Conservation (phyloP, 2,329 filamentous ascomycete genomes). For the Hymenoscyphus fructigenus region DNA sequence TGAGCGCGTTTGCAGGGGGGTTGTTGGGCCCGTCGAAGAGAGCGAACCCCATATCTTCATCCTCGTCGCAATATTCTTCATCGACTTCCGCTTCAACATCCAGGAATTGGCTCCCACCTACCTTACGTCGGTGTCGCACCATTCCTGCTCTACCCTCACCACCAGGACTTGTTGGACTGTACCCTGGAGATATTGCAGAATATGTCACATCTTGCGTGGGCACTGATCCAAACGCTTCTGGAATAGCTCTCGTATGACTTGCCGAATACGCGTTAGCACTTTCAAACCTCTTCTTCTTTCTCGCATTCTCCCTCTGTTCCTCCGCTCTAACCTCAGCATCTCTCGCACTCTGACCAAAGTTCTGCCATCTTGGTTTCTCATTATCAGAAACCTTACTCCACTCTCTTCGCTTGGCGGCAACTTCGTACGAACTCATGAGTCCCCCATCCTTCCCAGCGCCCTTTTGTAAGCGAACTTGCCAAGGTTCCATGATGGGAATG, state of each 20-base stretch:
- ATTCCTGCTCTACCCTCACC: neutral
- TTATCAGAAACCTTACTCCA: neutral
- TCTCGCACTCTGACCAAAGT: neutral
- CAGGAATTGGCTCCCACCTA: constrained; percentile 1
- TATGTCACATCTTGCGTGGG: neutral
- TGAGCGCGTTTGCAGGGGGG: constrained; percentile 31
- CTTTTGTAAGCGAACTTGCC: constrained; percentile 46
- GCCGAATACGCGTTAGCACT: neutral
- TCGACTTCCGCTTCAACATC: neutral
- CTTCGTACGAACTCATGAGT: constrained; percentile 28
- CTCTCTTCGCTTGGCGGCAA: constrained; percentile 37
- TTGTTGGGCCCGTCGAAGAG: constrained; percentile 6
- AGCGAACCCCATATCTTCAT: constrained; percentile 19
- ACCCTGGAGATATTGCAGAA: neutral
- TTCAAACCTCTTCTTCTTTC: neutral
- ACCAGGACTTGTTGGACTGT: neutral
- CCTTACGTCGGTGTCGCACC: neutral
- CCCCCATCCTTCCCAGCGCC: constrained; percentile 16
- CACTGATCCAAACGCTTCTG: neutral
- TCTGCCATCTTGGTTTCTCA: neutral
- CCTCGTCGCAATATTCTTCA: neutral
- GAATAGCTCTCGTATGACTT: neutral
- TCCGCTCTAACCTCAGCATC: neutral
- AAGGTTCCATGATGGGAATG: constrained; percentile 46
- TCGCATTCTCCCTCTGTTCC: neutral